phyloP scores from a whole-genome alignment of 257 asterid genomes.

The Nicotiana tabacum region DNA sequence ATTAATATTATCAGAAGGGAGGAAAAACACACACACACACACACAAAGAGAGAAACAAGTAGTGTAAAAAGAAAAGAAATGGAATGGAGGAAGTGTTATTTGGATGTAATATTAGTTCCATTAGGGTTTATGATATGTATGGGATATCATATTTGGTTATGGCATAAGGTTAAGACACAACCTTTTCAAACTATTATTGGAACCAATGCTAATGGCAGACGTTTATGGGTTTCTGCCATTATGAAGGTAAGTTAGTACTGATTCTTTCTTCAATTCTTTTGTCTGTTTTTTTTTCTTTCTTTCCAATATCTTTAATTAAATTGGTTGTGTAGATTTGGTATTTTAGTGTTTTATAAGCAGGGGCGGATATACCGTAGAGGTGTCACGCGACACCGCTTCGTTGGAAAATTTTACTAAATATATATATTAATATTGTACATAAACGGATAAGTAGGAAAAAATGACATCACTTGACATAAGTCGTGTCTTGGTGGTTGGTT shows the following conservation, averaged over 20 bases:
- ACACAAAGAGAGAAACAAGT: not conserved
- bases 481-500: too few relatives aligned
- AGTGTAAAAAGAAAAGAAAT: slow-evolving; percentile 13
- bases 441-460: too few relatives aligned
- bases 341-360: too few relatives aligned
- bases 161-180: slow-evolving; percentile 59
- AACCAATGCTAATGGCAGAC: slow-evolving; percentile 65
- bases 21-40: not conserved
- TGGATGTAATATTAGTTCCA: slow-evolving; percentile 74
- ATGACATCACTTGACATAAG: too few relatives aligned
- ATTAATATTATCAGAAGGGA: not conserved
- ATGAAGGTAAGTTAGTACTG: slow-evolving; percentile 52
- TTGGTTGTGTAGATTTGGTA: too few relatives aligned
- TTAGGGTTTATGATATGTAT: slow-evolving; percentile 43
- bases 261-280: not conserved
- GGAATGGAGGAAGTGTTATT: slow-evolving; percentile 85
- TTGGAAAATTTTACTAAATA: too few relatives aligned
- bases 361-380: too few relatives aligned
- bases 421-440: too few relatives aligned
- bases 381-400: too few relatives aligned
- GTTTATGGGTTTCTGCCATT: slow-evolving; percentile 81
- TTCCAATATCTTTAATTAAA: too few relatives aligned
- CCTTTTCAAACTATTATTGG: slow-evolving; percentile 76
- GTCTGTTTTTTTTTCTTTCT: too few relatives aligned
- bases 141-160: slow-evolving; percentile 70